phyloP scores from a whole-genome alignment of 1,139 yeast species.

The Suhomyces bolitotheri region DNA sequence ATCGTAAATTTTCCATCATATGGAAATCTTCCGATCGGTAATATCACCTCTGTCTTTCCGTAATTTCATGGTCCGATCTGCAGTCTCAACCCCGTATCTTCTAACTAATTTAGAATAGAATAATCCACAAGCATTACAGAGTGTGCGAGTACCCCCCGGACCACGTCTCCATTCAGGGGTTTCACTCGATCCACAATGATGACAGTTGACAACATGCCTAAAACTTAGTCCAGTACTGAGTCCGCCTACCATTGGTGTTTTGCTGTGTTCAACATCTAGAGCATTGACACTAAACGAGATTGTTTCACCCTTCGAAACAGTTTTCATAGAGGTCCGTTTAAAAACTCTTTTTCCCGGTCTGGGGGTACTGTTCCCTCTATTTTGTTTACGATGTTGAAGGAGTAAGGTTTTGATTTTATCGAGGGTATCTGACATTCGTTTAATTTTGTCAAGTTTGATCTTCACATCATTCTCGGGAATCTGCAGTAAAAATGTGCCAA shows the following conservation, averaged over 20 bases:
- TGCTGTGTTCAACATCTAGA: neutral
- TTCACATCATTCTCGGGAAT: no score
- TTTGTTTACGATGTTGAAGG: no score
- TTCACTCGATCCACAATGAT: slow-evolving; percentile 21
- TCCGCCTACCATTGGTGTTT: slow-evolving; percentile 8
- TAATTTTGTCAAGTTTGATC: no score
- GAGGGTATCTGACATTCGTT: no score
- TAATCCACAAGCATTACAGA: slow-evolving; percentile 51
- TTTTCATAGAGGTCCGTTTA: no score
- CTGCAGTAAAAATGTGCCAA: no score
- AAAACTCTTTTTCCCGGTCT: no score
- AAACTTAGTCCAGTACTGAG: slow-evolving; percentile 10
- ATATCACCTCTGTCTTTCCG: slow-evolving; percentile 16
- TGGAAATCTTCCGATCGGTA: slow-evolving; percentile 10
- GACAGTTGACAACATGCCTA: slow-evolving; percentile 10
- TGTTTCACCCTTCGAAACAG: neutral
- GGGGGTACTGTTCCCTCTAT: no score
- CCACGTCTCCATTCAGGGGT: slow-evolving; percentile 53
- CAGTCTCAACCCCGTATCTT: slow-evolving; percentile 28
- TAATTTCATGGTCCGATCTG: slow-evolving; percentile 26
- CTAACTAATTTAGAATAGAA: slow-evolving; percentile 38
- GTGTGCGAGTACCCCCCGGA: slow-evolving; percentile 43
- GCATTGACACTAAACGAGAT: neutral
- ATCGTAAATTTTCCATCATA: no score
- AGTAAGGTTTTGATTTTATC: no score